phyloP scores from a whole-genome alignment of 2,329 filamentous ascomycete species.

The Alternaria sp. region DNA sequence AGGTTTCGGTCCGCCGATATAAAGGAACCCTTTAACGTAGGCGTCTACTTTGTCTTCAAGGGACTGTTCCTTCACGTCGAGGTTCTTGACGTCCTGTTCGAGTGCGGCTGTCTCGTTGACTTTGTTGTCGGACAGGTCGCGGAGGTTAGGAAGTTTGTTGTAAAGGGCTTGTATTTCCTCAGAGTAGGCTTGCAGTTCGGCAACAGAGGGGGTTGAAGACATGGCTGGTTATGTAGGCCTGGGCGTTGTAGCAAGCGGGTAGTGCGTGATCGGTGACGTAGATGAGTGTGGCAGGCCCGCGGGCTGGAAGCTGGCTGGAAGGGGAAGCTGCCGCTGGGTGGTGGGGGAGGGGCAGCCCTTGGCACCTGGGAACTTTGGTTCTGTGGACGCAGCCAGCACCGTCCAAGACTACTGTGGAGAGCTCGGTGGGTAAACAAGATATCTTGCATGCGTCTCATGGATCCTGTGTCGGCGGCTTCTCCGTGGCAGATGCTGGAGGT shows the following conservation, averaged over 20 bases:
- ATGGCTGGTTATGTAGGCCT: slow-evolving; percentile 25
- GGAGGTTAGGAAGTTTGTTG: neutral
- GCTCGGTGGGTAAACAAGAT: neutral
- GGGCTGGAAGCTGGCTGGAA: slow-evolving; percentile 3
- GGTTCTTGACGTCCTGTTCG: slow-evolving; percentile 9
- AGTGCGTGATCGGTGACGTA: slow-evolving; percentile 34
- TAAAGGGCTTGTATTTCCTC: slow-evolving; percentile 10
- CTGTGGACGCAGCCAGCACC: neutral
- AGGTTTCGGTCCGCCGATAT: slow-evolving; percentile 9
- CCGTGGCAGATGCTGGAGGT: neutral
- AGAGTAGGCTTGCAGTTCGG: slow-evolving; percentile 2
- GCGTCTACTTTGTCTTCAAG: slow-evolving; percentile 7
- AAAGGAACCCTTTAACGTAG: slow-evolving; percentile 9
- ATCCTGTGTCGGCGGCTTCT: neutral
- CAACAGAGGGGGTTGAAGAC: slow-evolving; percentile 6
- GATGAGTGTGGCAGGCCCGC: slow-evolving; percentile 6
- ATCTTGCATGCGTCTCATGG: neutral
- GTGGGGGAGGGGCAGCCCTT: neutral
- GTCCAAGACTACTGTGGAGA: neutral
- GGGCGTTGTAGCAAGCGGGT: neutral
- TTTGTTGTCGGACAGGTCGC: neutral
- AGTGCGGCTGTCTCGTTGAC: slow-evolving; percentile 1
- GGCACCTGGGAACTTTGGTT: neutral
- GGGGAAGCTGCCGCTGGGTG: slow-evolving; percentile 4
- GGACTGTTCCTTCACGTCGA: slow-evolving; percentile 7